Conservation (phyloP, 805 yeast species). For the Metschnikowia picachoensis region DNA sequence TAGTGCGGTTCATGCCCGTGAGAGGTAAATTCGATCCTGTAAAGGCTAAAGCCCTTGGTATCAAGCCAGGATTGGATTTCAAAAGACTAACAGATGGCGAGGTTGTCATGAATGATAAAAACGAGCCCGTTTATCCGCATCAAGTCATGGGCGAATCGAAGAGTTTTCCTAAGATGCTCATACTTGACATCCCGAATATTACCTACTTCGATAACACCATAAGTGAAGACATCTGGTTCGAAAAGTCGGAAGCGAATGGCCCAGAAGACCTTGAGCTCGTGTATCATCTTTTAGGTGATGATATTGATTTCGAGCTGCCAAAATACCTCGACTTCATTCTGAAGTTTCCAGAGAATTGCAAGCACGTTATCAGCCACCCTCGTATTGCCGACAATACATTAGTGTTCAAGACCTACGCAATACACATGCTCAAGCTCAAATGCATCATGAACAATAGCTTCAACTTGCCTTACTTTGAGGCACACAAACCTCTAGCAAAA, state of each 20-base stretch:
- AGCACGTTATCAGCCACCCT: slow-evolving; percentile 75
- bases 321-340: slow-evolving; percentile 49
- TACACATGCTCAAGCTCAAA: slow-evolving; percentile 53
- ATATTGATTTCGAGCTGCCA: slow-evolving; percentile 42
- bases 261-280: slow-evolving; percentile 48
- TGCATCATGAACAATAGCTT: slow-evolving; percentile 43
- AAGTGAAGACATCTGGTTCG: slow-evolving; percentile 29
- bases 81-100: slow-evolving; percentile 58
- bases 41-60: slow-evolving; percentile 64
- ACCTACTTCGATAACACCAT: slow-evolving; percentile 38
- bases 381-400: slow-evolving; percentile 57
- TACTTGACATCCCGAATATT: slow-evolving; percentile 68
- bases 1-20: slow-evolving; percentile 60
- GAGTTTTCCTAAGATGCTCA: slow-evolving; percentile 53
- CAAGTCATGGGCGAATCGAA: slow-evolving; percentile 69
- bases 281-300: slow-evolving; percentile 74
- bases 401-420: slow-evolving; percentile 53
- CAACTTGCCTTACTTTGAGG: slow-evolving; percentile 37
- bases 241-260: slow-evolving; percentile 23
- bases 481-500: slow-evolving; percentile 14
- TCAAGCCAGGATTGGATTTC: slow-evolving; percentile 61
- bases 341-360: slow-evolving; percentile 46
- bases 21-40: slow-evolving; percentile 73
- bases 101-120: slow-evolving; percentile 53
- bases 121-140: slow-evolving; percentile 55